Base-by-base conservation (phyloP, 192 early-diverging fungal genomes). In the Nowakowskiella sp. region DNA sequence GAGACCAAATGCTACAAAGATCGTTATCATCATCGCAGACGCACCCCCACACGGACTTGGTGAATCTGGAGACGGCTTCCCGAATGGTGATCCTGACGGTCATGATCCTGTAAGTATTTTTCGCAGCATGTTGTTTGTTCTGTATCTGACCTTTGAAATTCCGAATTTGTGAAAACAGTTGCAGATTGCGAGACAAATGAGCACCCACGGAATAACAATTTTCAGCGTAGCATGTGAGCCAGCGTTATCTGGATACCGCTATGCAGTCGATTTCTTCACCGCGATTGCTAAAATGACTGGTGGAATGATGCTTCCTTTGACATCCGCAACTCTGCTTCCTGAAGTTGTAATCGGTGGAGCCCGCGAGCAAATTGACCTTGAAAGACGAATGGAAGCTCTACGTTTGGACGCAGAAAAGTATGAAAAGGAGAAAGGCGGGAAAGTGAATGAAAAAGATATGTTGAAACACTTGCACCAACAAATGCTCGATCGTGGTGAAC, bases 41-140 rank as follows among this genome's bases (percentile, higher is more conserved):
- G 55, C 55, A 21, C 55, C 55, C 6, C 55, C 55, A 5, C 55
- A 57, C 54, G 55, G 55, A 5, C 34, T 57, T 19, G 51, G 53
- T 10, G 22, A 4, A 21, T 7, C 6, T 27, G 5, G 25, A 32
- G 55, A 57, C 32, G 55, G 55, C 7, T 57, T 57, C 53, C 55
- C 55, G 5, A 57, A 57, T 13, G 55, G 55, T 23, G 51, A 57
- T 39, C 55, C 55, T 4, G 34, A 34, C 30, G 13, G 25, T 6
- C 4, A 4, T 16, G 55, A 57, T 26, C 55, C 55, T 39, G 19
- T 39, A 39, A 13, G 13, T 39, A 13, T 39, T 13, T 13, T 19
- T 39, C 36, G 19, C 19, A 13, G 19, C 13, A 39, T 39, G 36
- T n/a, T n/a, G n/a, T n/a, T n/a, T n/a, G n/a, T n/a, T n/a, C n/a